These are phyloP conservation scores for Penicillium malachiteum DNA, from an alignment of 495 filamentous ascomycete genomes.

Conservation along the genomic window DNA sequence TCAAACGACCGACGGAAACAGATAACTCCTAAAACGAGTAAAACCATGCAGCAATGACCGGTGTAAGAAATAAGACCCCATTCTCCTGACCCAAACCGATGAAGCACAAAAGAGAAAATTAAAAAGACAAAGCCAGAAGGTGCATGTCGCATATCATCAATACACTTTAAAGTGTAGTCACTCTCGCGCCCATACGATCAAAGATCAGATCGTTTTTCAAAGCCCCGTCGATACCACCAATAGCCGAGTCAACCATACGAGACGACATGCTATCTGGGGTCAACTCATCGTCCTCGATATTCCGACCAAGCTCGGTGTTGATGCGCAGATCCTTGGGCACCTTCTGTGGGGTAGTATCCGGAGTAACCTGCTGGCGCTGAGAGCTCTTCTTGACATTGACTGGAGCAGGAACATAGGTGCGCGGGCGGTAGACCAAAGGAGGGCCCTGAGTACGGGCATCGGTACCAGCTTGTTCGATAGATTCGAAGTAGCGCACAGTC, in stretches of 20 bases:
- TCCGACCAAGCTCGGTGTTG: conserved; percentile 41
- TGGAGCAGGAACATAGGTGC: conserved; percentile 40
- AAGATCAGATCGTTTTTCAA: conserved; percentile 42
- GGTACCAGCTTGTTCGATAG: conserved; percentile 63
- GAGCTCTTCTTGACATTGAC: conserved; percentile 25
- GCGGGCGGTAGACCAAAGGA: conserved; percentile 42
- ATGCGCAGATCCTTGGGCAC: conserved; percentile 45
- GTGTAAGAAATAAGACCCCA: conserved; percentile 5
- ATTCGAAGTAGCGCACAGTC: conserved; percentile 68
- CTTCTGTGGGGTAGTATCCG: conserved; percentile 29
- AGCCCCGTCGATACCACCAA: conserved; percentile 43
- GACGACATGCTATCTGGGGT: conserved; percentile 69
- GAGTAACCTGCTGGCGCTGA: conserved; percentile 24
- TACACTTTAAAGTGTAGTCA: conserved; percentile 30
- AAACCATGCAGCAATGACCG: conserved; percentile 14
- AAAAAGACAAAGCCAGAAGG: background rate
- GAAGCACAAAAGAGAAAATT: conserved; percentile 5
- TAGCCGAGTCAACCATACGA: conserved; percentile 55
- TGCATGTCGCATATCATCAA: no score
- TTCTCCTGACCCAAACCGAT: background rate
- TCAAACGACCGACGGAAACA: background rate
- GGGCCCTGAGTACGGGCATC: conserved; percentile 59
- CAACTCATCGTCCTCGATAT: conserved; percentile 53
- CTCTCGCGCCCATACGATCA: conserved; percentile 42
- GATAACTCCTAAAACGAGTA: conserved; percentile 1